Percentiles rank a stretch among this genome's conserved stretches.
phyloP scores from a whole-genome alignment of 768 basidiomycete genomes.

The Termitomyces sp. region DNA sequence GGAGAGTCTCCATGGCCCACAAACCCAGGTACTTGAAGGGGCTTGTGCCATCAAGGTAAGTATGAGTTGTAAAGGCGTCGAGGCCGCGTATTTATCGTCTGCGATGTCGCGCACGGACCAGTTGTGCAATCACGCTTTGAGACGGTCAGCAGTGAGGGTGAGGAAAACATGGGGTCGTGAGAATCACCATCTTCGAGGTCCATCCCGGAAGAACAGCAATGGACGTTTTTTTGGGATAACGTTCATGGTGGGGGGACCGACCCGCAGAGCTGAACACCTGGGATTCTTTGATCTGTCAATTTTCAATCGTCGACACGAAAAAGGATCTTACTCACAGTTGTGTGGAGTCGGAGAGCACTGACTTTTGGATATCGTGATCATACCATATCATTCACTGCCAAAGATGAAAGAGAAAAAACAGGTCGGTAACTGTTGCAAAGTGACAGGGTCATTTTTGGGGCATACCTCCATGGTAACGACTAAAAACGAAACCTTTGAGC shows the following conservation, averaged over 20 bases:
- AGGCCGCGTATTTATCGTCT: not conserved
- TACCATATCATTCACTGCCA: not conserved
- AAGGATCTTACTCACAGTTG: not conserved
- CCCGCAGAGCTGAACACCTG: too few species aligned
- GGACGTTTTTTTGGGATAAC: too few species aligned
- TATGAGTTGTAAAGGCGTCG: slow-evolving; percentile 29
- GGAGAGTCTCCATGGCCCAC: slow-evolving; percentile 52
- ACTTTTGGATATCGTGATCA: not conserved
- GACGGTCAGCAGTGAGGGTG: not conserved
- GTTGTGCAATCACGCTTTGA: not conserved
- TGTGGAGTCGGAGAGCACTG: too few species aligned
- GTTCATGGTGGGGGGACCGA: too few species aligned
- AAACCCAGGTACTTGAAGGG: slow-evolving; percentile 52
- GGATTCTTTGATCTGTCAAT: too few species aligned
- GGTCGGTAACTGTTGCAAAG: too few species aligned
- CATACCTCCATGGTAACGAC: not conserved
- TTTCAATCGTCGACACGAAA: not conserved
- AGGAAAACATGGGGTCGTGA: too few species aligned
- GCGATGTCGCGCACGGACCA: not conserved
- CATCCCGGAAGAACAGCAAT: too few species aligned
- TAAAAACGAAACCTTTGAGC: not conserved
- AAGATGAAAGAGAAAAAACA: not conserved
- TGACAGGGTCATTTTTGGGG: too few species aligned
- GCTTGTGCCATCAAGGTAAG: slow-evolving; percentile 64
- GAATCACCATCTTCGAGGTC: too few species aligned